Conservation (phyloP, 371 early-diverging fungal genomes). For the Syncephalastrum monosporum region DNA sequence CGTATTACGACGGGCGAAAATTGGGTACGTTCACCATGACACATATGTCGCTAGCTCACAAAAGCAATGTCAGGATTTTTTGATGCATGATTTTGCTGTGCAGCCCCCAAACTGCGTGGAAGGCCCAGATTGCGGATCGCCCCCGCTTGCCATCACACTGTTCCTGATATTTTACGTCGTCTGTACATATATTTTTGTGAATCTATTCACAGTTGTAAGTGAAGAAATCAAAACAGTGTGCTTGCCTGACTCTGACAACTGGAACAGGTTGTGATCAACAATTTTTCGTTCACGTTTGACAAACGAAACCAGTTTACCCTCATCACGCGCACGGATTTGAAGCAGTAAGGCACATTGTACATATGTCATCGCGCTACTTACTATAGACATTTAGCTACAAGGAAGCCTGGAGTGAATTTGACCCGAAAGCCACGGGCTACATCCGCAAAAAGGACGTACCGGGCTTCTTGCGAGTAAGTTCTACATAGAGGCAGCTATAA, state of each 20-base stretch:
- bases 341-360: slow-evolving; percentile 20
- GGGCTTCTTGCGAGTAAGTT: slow-evolving; percentile 36
- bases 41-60: neutral
- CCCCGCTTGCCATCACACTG: slow-evolving; percentile 31
- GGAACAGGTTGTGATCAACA: slow-evolving; percentile 48
- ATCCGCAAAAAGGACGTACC: slow-evolving; percentile 40
- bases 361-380: neutral
- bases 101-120: slow-evolving; percentile 38
- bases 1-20: slow-evolving; percentile 60
- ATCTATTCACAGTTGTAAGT: slow-evolving; percentile 52
- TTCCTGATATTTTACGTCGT: slow-evolving; percentile 52
- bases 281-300: slow-evolving; percentile 57
- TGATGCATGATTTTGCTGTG: slow-evolving; percentile 56
- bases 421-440: slow-evolving; percentile 52
- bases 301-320: slow-evolving; percentile 46
- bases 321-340: slow-evolving; percentile 49
- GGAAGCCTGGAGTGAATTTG: slow-evolving; percentile 45
- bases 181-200: slow-evolving; percentile 56
- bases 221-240: neutral
- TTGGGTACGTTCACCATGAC: slow-evolving; percentile 30
- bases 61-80: slow-evolving; percentile 34
- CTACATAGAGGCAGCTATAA: no score
- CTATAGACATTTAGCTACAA: slow-evolving; percentile 35
- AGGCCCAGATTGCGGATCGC: slow-evolving; percentile 49
- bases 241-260: neutral